Evolutionary conservation across 768 basidiomycete species (phyloP), one percentile per base, ranked within the genome.

Genomic region (Gyrodon lividus): DNA sequence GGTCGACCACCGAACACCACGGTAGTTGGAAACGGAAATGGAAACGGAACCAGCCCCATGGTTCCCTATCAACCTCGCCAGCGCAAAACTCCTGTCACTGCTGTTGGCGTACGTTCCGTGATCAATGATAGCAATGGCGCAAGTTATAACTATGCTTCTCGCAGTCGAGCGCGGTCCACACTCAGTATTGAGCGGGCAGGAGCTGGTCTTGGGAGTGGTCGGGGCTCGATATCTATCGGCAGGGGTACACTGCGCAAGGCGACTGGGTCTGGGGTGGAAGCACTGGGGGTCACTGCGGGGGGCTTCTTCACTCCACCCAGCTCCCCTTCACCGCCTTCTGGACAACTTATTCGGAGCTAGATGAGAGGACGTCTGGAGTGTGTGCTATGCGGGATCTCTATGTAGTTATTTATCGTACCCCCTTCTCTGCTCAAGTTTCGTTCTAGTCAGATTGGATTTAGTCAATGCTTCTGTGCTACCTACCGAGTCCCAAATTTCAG

Each of bases 201-300:
- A 48, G 60, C 56, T 52, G 65, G 58, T 2, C 23, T 54, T 12
- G 74, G 73, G 9, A 73, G 62, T 9, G 58, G 74, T 51, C 74
- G 72, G 62, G 82, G 84, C 8, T 82, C 84, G n/a, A 84, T 88
- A 53, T 72, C 82, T 13, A 66, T 89, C 50, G 86, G 87, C 47
- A 70, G 81, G 33, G 84, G 81, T 17, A 81, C 81, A 54, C 78
- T 72, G 61, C 61, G 70, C 58, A 90, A 89, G 72, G 69, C 79
- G 39, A 75, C 77, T 46, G 90, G 86, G 14, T 81, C 87, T 19
- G 86, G 81, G 26, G 90, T 92, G 50, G 86, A 88, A 70, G 85
- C 89, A 23, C 65, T 86, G 40, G 78, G 89, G 16, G 75, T 92
- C 41, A 89, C 86, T 28, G 90, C 88, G 30, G 77, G 76, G 19